A percentile compares a stretch with the other conserved stretches of the same genome.
Conservation (phyloP, 441 rosid genomes). For the Gossypium aridum region DNA sequence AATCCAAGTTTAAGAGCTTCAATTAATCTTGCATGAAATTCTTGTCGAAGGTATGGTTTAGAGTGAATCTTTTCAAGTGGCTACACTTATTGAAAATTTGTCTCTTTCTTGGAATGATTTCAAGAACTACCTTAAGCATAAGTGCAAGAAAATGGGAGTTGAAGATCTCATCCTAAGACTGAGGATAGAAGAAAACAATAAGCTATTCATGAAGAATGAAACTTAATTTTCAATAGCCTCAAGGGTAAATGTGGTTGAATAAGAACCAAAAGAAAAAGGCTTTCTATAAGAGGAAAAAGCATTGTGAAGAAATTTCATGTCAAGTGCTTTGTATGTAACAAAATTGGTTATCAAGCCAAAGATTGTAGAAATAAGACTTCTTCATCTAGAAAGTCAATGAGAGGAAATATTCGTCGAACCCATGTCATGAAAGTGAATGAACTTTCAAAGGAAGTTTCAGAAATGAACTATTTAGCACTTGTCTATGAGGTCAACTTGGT, state of each 20-base stretch:
- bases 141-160: background rate
- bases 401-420: background rate
- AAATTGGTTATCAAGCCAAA: background rate
- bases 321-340: background rate
- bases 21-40: no score
- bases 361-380: background rate
- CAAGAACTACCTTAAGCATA: background rate
- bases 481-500: background rate
- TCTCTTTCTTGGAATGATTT: background rate
- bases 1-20: no score
- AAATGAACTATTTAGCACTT: background rate
- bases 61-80: background rate
- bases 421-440: background rate
- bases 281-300: background rate
- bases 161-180: background rate
- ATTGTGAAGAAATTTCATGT: background rate
- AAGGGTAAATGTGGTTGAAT: background rate
- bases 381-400: background rate
- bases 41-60: no score
- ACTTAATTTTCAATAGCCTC: background rate
- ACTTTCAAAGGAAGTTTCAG: background rate
- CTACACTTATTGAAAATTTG: background rate
- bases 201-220: background rate
- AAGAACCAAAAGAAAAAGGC: background rate
- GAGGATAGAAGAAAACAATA: background rate